phyloP scores from a whole-genome alignment of 225 moss, liverwort and hornwort genomes.

The Polytrichum formosum region DNA sequence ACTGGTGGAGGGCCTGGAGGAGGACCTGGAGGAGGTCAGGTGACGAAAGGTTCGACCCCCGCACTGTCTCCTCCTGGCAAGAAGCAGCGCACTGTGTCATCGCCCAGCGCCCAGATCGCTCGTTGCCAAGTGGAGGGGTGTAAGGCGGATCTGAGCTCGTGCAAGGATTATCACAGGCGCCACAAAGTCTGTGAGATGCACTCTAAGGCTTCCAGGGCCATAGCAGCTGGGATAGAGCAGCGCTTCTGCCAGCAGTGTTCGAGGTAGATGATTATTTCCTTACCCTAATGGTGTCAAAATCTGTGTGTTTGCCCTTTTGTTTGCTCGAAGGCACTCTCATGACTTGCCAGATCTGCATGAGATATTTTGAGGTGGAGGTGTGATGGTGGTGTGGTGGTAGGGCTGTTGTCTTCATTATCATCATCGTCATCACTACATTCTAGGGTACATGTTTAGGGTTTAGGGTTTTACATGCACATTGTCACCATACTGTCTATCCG shows the following conservation, averaged over 20 bases:
- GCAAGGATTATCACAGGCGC: constrained; percentile 89
- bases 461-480: not conserved
- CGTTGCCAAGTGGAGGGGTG: constrained; percentile 93
- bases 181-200: constrained; percentile 97
- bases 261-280: constrained; percentile 16
- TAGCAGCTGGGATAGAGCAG: constrained; percentile 71
- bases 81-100: constrained; percentile 75
- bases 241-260: constrained; percentile 97
- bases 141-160: constrained; percentile 77
- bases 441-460: not conserved
- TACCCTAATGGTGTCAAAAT: no score
- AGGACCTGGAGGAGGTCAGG: constrained; percentile 3
- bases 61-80: constrained; percentile 61
- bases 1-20: constrained; percentile 10
- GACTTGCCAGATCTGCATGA: no score
- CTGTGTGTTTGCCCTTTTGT: no score
- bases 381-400: no score
- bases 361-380: no score
- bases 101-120: constrained; percentile 58
- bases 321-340: no score
- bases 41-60: constrained; percentile 19
- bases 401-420: no score
- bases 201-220: constrained; percentile 77
- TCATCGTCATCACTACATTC: not conserved
- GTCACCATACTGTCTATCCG: not conserved